phyloP scores from a whole-genome alignment of 2,329 filamentous ascomycete genomes.

The Aspergillus sp. region DNA sequence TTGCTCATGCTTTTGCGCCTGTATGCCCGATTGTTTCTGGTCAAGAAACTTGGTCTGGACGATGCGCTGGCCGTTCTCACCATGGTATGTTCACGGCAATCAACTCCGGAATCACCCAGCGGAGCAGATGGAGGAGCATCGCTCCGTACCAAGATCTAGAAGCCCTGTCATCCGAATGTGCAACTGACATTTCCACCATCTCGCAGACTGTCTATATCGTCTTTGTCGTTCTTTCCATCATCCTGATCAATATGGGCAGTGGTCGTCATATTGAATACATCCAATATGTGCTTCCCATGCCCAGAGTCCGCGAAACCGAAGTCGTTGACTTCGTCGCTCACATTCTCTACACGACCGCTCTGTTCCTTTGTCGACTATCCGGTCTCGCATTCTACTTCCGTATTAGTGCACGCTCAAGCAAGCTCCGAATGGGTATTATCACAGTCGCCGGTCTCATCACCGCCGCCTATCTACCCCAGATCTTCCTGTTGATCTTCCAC shows the following conservation, averaged over 20 bases:
- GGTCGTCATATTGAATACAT: conserved; percentile 37
- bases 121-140: neutral
- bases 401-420: conserved; percentile 36
- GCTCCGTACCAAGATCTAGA: neutral
- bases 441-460: conserved; percentile 34
- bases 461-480: conserved; percentile 47
- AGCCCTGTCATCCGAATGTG: neutral
- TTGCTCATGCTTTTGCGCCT: conserved; percentile 41
- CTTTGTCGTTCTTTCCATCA: conserved; percentile 44
- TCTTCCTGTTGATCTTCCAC: conserved; percentile 52
- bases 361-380: conserved; percentile 51
- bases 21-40: conserved; percentile 45
- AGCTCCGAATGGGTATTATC: conserved; percentile 21
- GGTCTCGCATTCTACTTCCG: conserved; percentile 53
- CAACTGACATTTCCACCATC: conserved; percentile 1
- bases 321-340: conserved; percentile 51
- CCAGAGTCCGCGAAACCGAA: conserved; percentile 44
- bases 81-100: conserved; percentile 35
- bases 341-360: conserved; percentile 51
- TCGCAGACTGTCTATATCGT: conserved; percentile 34
- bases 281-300: conserved; percentile 46
- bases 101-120: neutral
- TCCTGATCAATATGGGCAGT: conserved; percentile 49
- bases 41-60: conserved; percentile 45
- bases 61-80: conserved; percentile 50